Conservation (phyloP, 495 filamentous ascomycete genomes). For the Cercophora samala region DNA sequence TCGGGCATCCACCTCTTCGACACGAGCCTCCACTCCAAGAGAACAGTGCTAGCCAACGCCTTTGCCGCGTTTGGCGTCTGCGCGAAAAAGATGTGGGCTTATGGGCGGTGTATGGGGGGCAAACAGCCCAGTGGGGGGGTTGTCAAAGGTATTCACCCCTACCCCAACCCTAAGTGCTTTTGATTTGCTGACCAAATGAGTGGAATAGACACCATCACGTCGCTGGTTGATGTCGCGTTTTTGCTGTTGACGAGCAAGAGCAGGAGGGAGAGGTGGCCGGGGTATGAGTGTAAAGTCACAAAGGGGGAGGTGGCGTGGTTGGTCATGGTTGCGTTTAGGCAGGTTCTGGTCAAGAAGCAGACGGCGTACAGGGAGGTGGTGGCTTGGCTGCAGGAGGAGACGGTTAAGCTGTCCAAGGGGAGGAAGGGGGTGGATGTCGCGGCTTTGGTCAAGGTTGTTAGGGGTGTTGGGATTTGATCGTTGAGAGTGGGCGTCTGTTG, state of each 20-base stretch:
- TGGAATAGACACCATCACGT: constrained; percentile 59
- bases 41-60: constrained; percentile 67
- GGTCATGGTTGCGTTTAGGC: constrained; percentile 61
- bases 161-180: neutral
- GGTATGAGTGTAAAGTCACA: constrained; percentile 58
- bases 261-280: constrained; percentile 44
- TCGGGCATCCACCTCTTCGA: constrained; percentile 87
- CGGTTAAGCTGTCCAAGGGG: constrained; percentile 25
- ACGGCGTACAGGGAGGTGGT: constrained; percentile 59
- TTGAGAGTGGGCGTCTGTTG: neutral
- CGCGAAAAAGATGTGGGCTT: constrained; percentile 81
- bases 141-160: constrained; percentile 32
- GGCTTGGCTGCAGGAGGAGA: constrained; percentile 57
- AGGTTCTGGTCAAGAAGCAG: constrained; percentile 65
- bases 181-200: neutral
- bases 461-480: neutral
- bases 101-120: constrained; percentile 59
- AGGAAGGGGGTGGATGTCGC: constrained; percentile 21
- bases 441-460: constrained; percentile 20
- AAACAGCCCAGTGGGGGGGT: constrained; percentile 43
- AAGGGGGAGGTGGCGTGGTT: constrained; percentile 69
- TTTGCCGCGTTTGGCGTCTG: constrained; percentile 70
- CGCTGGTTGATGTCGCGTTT: constrained; percentile 62
- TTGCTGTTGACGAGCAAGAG: constrained; percentile 60
- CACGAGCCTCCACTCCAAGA: constrained; percentile 67